phyloP scores from a whole-genome alignment of 164 flowering plant species.

The Chimonanthus praecox region DNA sequence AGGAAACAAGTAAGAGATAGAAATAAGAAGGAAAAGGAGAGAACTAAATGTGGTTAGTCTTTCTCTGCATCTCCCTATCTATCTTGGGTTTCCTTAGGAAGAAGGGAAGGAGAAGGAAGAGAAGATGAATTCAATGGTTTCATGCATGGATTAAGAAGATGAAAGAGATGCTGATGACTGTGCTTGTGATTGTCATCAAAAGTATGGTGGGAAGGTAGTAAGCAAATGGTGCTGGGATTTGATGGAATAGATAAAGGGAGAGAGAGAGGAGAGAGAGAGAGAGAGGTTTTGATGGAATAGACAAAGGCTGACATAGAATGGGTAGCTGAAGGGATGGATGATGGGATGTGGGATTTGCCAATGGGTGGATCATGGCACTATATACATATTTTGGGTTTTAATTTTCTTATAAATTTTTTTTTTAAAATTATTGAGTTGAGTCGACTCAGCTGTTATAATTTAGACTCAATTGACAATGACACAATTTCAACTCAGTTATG shows the following conservation, averaged over 20 bases:
- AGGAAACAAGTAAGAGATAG: too few relatives aligned
- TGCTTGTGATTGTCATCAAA: too few relatives aligned
- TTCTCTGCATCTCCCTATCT: not conserved
- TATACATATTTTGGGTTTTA: too few relatives aligned
- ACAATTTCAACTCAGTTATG: too few relatives aligned
- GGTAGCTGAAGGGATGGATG: not conserved
- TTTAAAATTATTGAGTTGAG: too few relatives aligned
- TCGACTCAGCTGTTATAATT: too few relatives aligned
- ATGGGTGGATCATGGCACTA: too few relatives aligned
- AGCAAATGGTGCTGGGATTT: not conserved
- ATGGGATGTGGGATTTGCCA: not conserved
- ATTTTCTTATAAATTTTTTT: too few relatives aligned
- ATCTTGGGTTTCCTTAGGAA: slow-evolving; percentile 26
- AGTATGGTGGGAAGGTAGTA: not conserved
- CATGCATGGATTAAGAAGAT: too few relatives aligned
- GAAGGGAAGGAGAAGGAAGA: slow-evolving; percentile 31
- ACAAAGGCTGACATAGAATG: not conserved
- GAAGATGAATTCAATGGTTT: too few relatives aligned
- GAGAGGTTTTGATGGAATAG: not conserved
- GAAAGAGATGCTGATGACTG: too few relatives aligned
- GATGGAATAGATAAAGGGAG: not conserved
- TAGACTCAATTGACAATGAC: too few relatives aligned
- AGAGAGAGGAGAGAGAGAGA: not conserved
- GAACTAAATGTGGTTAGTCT: not conserved
- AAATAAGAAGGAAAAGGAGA: not conserved